phyloP scores from a whole-genome alignment of 1,284 basidiomycete genomes.

The Rhodotorula sp. region DNA sequence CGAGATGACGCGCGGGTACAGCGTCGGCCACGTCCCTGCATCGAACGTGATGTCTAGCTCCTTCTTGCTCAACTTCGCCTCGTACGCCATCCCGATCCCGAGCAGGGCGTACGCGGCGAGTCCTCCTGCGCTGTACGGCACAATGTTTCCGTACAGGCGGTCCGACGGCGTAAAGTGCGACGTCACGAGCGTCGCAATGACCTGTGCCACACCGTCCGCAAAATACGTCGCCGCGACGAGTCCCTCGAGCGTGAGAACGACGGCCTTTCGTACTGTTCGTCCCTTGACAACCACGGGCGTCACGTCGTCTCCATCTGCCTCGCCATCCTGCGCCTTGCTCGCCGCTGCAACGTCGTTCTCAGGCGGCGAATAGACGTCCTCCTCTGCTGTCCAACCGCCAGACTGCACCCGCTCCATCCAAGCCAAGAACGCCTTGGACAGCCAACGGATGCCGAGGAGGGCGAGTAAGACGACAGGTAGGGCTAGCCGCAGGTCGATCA shows the following conservation, averaged over 20 bases:
- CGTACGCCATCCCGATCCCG: constrained; percentile 24
- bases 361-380: constrained; percentile 17
- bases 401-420: constrained; percentile 29
- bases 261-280: constrained; percentile 8
- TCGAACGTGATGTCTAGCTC: neutral
- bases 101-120: constrained; percentile 20
- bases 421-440: constrained; percentile 17
- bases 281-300: constrained; percentile 39
- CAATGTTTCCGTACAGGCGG: constrained; percentile 25
- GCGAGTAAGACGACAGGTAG: constrained; percentile 21
- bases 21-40: constrained; percentile 3
- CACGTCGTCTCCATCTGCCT: constrained; percentile 28
- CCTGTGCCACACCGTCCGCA: constrained; percentile 32
- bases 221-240: constrained; percentile 36
- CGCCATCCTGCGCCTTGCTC: neutral
- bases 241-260: constrained; percentile 35
- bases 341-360: neutral
- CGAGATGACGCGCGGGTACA: constrained; percentile 24
- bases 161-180: constrained; percentile 20
- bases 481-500: constrained; percentile 21
- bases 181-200: constrained; percentile 29
- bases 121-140: constrained; percentile 27
- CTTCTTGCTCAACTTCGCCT: constrained; percentile 16
- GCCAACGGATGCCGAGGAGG: constrained; percentile 17
- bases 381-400: constrained; percentile 24